These are phyloP conservation scores for Styphnolobium japonicum DNA, from an alignment of 306 rosid species.

Conservation along the genomic window DNA sequence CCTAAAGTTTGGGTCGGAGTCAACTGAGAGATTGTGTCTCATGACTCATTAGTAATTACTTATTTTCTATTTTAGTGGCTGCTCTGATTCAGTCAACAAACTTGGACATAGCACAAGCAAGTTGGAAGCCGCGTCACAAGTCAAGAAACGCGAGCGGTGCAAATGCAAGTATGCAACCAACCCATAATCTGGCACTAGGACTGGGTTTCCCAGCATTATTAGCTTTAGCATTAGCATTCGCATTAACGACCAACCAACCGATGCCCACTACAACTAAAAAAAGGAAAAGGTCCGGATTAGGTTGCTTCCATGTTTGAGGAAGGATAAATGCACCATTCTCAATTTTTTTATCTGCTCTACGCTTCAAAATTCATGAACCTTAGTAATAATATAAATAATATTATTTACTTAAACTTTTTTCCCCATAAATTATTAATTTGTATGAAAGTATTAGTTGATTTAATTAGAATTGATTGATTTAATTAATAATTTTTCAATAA, in stretches of 20 bases:
- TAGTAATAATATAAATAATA: too few species aligned
- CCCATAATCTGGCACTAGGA: neutral
- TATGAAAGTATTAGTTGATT: too few species aligned
- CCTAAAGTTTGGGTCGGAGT: neutral
- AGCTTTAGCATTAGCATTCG: neutral
- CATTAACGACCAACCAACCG: neutral
- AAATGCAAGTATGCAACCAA: conserved; percentile 7
- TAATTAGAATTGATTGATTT: too few species aligned
- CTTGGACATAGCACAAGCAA: neutral
- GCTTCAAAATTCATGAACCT: too few species aligned
- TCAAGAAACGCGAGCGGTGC: conserved; percentile 3
- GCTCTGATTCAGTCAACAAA: conserved; percentile 30
- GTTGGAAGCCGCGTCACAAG: conserved; percentile 14
- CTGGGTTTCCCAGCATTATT: neutral
- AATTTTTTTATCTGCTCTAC: too few species aligned
- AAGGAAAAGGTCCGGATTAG: neutral
- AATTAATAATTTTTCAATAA: too few species aligned
- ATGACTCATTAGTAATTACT: neutral
- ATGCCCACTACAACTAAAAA: neutral
- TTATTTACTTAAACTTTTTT: too few species aligned
- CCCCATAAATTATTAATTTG: too few species aligned
- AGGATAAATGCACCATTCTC: neutral
- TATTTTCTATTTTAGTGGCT: neutral
- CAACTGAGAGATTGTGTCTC: conserved; percentile 2
- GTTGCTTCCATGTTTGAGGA: conserved; percentile 4